These are phyloP conservation scores for Wickerhamiella siamensis DNA, from an alignment of 805 yeast genomes.

Conservation along the genomic window DNA sequence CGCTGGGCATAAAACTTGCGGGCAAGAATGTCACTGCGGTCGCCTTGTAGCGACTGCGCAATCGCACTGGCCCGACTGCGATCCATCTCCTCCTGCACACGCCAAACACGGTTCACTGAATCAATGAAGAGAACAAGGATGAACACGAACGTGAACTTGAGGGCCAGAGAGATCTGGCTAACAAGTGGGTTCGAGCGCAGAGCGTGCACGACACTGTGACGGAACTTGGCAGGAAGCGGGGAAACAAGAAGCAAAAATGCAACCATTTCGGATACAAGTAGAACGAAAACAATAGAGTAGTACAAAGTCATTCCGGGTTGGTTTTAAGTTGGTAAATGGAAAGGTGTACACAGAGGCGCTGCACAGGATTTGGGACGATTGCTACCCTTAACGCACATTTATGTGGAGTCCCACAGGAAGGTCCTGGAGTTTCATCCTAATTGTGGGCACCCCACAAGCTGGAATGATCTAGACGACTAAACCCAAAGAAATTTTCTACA, in stretches of 20 bases:
- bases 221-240: constrained; percentile 66
- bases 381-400: no score
- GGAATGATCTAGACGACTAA: no score
- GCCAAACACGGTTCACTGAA: constrained; percentile 67
- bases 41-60: constrained; percentile 28
- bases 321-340: neutral
- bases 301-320: constrained; percentile 28
- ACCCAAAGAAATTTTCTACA: no score
- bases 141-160: constrained; percentile 72
- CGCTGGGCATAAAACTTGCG: constrained; percentile 92
- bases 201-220: constrained; percentile 51
- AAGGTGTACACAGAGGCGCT: no score
- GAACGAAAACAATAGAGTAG: constrained; percentile 44
- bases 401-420: no score
- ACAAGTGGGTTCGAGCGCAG: constrained; percentile 56
- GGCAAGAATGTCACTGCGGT: constrained; percentile 74
- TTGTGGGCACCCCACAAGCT: no score
- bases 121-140: constrained; percentile 74
- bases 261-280: constrained; percentile 63
- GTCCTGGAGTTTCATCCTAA: no score
- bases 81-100: constrained; percentile 46
- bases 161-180: constrained; percentile 57
- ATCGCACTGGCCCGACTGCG: neutral
- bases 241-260: constrained; percentile 66
- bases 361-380: no score